Conservation (phyloP, 768 basidiomycete species). For the Cantharellus cinnabarinus region DNA sequence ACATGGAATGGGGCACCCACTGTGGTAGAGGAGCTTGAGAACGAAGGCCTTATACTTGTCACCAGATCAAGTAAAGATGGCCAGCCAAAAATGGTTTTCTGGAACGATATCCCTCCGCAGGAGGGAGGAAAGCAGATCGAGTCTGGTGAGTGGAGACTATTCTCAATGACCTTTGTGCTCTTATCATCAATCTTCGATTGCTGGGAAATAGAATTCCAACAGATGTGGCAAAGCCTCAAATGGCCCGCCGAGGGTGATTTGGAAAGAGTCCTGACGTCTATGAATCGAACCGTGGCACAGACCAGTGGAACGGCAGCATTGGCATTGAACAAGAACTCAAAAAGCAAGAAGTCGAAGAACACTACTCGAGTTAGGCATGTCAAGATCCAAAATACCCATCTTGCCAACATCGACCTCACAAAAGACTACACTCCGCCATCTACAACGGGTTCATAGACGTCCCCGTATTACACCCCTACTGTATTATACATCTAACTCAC, state of each 20-base stretch:
- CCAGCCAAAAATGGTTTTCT: constrained; percentile 80
- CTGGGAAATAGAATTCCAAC: constrained; percentile 46
- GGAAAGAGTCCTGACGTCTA: constrained; percentile 56
- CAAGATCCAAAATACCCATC: constrained; percentile 74
- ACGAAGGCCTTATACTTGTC: constrained; percentile 74
- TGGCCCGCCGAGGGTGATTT: constrained; percentile 77
- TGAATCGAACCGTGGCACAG: constrained; percentile 39
- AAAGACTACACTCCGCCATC: constrained; percentile 33
- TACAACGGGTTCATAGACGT: too few relatives aligned
- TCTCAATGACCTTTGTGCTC: not conserved
- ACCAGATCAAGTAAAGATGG: constrained; percentile 55
- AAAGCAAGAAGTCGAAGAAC: constrained; percentile 58
- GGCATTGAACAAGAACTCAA: constrained; percentile 30
- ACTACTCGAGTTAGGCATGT: constrained; percentile 54
- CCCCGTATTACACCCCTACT: too few relatives aligned
- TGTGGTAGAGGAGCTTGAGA: constrained; percentile 76
- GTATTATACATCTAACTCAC: too few relatives aligned
- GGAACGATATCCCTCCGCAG: constrained; percentile 68
- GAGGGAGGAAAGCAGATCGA: constrained; percentile 58
- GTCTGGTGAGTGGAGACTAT: constrained; percentile 33
- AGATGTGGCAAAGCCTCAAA: constrained; percentile 69
- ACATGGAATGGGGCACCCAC: constrained; percentile 75
- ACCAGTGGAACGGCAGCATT: constrained; percentile 41
- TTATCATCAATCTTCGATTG: not conserved
- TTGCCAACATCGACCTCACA: constrained; percentile 62